phyloP scores from a whole-genome alignment of 306 rosid genomes.

The Vachellia collinsii region DNA sequence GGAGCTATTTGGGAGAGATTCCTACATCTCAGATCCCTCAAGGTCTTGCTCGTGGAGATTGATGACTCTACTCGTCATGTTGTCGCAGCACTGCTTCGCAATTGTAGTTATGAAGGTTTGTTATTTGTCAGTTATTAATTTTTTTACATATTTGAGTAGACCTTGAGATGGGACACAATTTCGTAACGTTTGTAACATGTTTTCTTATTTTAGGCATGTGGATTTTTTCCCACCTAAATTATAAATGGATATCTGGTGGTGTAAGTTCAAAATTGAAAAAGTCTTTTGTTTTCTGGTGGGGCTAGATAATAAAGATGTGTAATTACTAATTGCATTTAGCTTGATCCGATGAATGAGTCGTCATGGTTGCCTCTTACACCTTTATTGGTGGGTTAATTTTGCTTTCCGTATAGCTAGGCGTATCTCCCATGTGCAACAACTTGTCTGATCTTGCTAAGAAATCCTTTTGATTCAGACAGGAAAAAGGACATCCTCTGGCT shows the following conservation, averaged over 20 bases:
- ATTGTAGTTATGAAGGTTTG: conserved; percentile 94
- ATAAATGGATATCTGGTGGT: neutral
- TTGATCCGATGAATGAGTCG: neutral
- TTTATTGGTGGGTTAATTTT: neutral
- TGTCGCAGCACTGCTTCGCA: conserved; percentile 89
- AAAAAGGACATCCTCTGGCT: neutral
- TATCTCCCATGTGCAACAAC: conserved; percentile 9
- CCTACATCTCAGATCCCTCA: conserved; percentile 77
- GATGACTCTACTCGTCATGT: conserved; percentile 91
- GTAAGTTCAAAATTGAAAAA: neutral
- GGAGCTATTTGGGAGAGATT: conserved; percentile 92
- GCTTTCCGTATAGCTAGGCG: neutral
- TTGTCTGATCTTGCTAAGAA: neutral
- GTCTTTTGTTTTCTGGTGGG: neutral
- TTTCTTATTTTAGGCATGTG: neutral
- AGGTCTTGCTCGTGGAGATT: conserved; percentile 85
- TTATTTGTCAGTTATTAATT: neutral
- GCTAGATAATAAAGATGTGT: conserved; percentile 6
- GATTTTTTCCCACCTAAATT: neutral
- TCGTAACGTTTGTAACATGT: neutral
- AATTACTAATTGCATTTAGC: neutral
- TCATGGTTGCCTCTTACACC: conserved; percentile 7
- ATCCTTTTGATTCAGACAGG: neutral
- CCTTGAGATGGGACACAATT: neutral
- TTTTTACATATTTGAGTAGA: neutral